Conservation (phyloP, 768 basidiomycete species). For the Tulasnella calospora region DNA sequence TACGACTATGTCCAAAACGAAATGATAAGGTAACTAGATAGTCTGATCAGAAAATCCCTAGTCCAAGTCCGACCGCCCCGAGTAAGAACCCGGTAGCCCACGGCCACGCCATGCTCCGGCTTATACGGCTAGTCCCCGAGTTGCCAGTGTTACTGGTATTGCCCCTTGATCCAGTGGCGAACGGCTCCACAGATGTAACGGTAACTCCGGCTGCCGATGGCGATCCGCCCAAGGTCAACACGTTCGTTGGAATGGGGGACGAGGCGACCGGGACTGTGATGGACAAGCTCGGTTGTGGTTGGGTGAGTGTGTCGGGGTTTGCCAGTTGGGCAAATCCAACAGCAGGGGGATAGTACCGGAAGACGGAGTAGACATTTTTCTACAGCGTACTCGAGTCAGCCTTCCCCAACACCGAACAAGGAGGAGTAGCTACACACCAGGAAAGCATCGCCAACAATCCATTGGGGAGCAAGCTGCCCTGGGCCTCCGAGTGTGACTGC, state of each 20-base stretch:
- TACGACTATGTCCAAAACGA: neutral
- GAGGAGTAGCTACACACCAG: conserved; percentile 4
- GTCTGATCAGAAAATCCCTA: neutral
- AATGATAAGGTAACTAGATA: neutral
- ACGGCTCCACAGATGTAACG: neutral
- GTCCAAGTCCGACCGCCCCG: neutral
- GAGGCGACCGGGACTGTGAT: neutral
- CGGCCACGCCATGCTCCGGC: neutral
- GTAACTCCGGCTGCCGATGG: neutral
- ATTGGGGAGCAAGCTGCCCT: neutral
- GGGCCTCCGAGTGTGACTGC: neutral
- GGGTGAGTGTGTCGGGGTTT: neutral
- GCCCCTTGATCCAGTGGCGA: neutral
- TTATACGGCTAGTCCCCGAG: neutral
- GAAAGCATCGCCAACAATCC: conserved; percentile 30
- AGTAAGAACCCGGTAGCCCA: neutral
- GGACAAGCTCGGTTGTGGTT: neutral
- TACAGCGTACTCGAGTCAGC: neutral
- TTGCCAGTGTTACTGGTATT: neutral
- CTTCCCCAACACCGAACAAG: neutral
- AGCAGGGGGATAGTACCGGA: conserved; percentile 20
- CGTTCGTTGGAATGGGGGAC: neutral
- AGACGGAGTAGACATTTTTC: conserved; percentile 30
- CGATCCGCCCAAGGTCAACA: neutral
- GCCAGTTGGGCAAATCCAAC: conserved; percentile 25